A percentile compares a stretch with the other conserved stretches of the same genome.
Conservation (phyloP, 768 basidiomycete species). For the Rhodotorula graminis region DNA sequence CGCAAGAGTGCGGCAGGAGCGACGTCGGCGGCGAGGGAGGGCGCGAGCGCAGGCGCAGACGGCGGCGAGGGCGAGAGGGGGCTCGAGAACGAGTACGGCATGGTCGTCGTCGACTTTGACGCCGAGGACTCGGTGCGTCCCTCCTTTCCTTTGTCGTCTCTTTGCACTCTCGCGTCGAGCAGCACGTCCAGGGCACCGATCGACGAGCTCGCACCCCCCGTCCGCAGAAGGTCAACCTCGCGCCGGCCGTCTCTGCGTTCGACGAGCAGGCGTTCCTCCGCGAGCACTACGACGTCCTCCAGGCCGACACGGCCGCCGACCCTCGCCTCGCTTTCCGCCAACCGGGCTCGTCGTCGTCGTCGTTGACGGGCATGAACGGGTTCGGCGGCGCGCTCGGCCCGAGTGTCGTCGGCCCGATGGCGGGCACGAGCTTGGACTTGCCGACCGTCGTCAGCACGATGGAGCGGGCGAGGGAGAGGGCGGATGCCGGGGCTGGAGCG, state of each 20-base stretch:
- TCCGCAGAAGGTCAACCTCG: neutral
- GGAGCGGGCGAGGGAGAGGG: constrained; percentile 25
- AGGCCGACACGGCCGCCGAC: constrained; percentile 83
- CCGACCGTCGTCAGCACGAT: constrained; percentile 78
- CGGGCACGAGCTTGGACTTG: constrained; percentile 74
- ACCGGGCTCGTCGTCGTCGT: constrained; percentile 40
- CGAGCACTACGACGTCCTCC: constrained; percentile 84
- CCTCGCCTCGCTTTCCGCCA: constrained; percentile 82
- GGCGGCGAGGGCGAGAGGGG: neutral
- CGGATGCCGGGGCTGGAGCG: neutral
- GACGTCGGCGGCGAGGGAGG: neutral
- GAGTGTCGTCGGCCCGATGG: constrained; percentile 85
- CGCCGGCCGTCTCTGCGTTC: constrained; percentile 65
- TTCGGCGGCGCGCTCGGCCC: neutral
- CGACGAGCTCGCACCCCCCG: neutral
- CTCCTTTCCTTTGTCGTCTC: neutral
- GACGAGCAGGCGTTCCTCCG: constrained; percentile 87
- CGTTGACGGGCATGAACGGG: too few species aligned
- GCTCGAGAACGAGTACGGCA: constrained; percentile 22
- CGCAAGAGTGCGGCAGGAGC: neutral
- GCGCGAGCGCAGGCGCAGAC: neutral
- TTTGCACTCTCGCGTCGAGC: too few species aligned
- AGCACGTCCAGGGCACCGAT: too few species aligned
- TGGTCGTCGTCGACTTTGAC: constrained; percentile 34
- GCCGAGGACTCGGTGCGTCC: constrained; percentile 10